Base-by-base conservation (phyloP, 768 basidiomycete genomes). In the Daedaleopsis nitida region DNA sequence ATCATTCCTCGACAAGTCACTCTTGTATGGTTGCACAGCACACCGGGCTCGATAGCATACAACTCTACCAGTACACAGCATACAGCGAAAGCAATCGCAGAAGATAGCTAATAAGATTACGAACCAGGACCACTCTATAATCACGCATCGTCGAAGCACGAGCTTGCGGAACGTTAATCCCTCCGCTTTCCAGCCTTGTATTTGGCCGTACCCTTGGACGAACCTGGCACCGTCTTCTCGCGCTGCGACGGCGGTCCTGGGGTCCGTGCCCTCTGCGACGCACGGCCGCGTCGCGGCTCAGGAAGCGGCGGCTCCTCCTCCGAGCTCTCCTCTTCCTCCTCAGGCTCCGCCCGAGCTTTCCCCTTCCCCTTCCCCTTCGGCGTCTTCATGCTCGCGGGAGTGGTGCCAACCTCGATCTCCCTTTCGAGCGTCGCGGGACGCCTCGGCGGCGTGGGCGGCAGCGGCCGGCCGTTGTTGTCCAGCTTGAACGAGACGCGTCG, bases 401-500 rank as follows among this genome's bases (percentile, higher is more conserved):
- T 19, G 23, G 17, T 38, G 47, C 39, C 51, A 11, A 37, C 14
- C 1, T 19, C 24, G 5, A 35, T 37, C 24, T 49, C 52, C 13
- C 3, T 34, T 12, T 39, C 52, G 24, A 17, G 19, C 24, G 34
- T 45, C 42, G 23, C 52, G 24, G 12, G 13, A 42, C 39, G 39
- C 39, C 17, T 0, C 17, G 50, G 62, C 13, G 62, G 65, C 10
- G 62, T 44, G 0, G 53, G 27, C 39, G 62, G 49, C 19, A 63
- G 19, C 3, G 64, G 67, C n/a, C 65, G 62, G 32, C 66, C 68
- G 44, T 65, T 47, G 17, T 23, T 71, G 34, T 73, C 72, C n/a
- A 84, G 65, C 59, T 72, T 75, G 68, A 88, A 88, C 12, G 86
- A 85, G 2, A 87, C 86, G 23, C 76, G 76, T 59, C 86, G 78